Percentiles rank a stretch among this genome's conserved stretches.
phyloP scores from a whole-genome alignment of 331 rosid species.

The Phaseolus coccineus region DNA sequence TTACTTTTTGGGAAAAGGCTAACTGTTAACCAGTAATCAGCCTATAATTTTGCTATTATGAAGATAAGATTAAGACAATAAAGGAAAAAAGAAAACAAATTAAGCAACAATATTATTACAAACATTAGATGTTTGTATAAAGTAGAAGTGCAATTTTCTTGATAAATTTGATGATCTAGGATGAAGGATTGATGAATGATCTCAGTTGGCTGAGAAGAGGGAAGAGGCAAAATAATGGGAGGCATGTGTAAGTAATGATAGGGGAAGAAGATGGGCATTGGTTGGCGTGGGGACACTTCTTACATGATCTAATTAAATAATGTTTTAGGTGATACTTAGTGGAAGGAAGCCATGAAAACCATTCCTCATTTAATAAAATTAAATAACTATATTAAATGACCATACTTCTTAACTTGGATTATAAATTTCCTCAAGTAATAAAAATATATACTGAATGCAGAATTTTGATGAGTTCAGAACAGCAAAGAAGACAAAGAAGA shows the following conservation, averaged over 20 bases:
- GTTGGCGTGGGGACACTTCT: slow-evolving; percentile 37
- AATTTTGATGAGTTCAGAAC: background rate
- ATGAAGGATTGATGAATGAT: background rate
- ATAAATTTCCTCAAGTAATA: no score
- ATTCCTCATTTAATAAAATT: background rate
- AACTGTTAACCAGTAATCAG: background rate
- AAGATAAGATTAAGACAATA: no score
- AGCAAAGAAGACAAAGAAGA: background rate
- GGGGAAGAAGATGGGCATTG: slow-evolving; percentile 15
- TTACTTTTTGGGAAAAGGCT: background rate
- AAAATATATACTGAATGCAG: no score
- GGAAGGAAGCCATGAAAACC: background rate
- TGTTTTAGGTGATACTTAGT: background rate
- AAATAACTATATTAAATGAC: no score
- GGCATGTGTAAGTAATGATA: slow-evolving; percentile 40
- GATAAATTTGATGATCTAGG: background rate
- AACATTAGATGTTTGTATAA: no score
- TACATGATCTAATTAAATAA: background rate
- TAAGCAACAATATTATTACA: no score
- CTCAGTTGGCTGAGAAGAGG: background rate
- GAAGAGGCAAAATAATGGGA: slow-evolving; percentile 34
- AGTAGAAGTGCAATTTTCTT: no score
- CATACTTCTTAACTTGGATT: no score
- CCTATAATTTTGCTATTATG: background rate
- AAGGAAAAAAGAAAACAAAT: no score